Base-by-base conservation (phyloP, 345 rosid species). In the Euphorbia tirucalli region DNA sequence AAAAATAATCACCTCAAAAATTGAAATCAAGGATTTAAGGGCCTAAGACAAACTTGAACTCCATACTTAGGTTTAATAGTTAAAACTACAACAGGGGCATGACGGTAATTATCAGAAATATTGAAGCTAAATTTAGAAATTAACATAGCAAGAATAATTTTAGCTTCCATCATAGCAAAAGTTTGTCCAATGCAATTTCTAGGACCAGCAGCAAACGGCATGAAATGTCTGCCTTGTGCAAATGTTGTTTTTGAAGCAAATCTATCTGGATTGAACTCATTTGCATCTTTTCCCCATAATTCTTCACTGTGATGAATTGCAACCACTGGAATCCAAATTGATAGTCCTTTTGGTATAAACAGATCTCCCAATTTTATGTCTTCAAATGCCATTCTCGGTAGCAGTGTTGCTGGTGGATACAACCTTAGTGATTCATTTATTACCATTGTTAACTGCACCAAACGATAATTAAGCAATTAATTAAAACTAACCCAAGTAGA, bases 311-410 rank as follows among this genome's bases (percentile, higher is more conserved):
- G 99, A 69, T 95, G 94, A 31, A 95, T 92, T 1, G 98, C 98
- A 1, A 95, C 84, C 14, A 90, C 93, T 11, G 99, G 99, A 55
- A 95, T 89, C 99, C 99, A 95, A 19, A 95, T 82, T 15, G 98
- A 86, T 44, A 95, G 85, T 1, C 99, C 99, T 80, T 90, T 92
- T 0, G 99, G 98, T 64, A 95, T 86, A 37, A 74, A 72, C 35
- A 95, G 79, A 72, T 95, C 96, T 0, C 98, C 97, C 0, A 95
- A 81, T 74, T 84, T 87, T 27, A 95, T 82, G 74, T 95, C 92
- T 76, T 90, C 93, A 50, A 95, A 92, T 1, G 98, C 97, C 93
- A 91, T 90, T 69, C 99, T 83, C 3, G 99, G 98, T 21, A 95
- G 82, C 24, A 95, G 78, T 0, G 94, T 84, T 0, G 97, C 99